Conservation (phyloP, 75 land plant genomes). For the Cunninghamia lanceolata region DNA sequence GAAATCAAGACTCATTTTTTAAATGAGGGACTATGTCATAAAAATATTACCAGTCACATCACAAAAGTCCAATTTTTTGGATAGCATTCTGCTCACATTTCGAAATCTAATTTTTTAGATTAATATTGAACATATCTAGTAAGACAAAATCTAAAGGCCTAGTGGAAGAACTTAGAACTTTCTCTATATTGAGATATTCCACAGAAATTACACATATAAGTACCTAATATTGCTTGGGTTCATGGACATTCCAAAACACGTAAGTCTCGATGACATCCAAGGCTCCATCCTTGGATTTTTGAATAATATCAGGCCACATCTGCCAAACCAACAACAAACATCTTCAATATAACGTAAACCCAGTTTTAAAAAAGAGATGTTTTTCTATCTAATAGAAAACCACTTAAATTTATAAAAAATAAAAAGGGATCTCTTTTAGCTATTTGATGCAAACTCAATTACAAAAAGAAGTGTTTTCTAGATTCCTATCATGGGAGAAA, state of each 20-base stretch:
- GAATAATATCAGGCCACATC: constrained; percentile 25
- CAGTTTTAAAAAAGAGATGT: not conserved
- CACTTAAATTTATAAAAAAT: not conserved
- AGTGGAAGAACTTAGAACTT: not conserved
- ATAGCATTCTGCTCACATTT: not conserved
- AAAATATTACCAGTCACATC: not conserved
- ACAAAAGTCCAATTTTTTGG: not conserved
- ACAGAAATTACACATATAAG: not conserved
- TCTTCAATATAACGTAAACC: not conserved
- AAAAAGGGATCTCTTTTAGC: not conserved
- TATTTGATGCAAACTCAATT: not conserved
- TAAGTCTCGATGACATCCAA: constrained; percentile 24
- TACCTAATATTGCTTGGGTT: constrained; percentile 5
- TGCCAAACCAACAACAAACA: constrained; percentile 10
- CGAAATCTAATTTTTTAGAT: not conserved
- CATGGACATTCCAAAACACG: constrained; percentile 19
- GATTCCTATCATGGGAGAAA: not conserved
- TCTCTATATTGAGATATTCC: not conserved
- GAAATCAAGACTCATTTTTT: not conserved
- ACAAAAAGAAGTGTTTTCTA: not conserved
- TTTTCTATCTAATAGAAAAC: too few relatives aligned
- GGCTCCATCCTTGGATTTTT: constrained; percentile 19
- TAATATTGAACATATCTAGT: not conserved
- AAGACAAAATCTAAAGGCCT: not conserved
- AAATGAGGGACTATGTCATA: not conserved